Evolutionary conservation across 768 basidiomycete species (phyloP), one percentile per base, ranked within the genome.

Genomic region (Hydnomerulius pinastri): DNA sequence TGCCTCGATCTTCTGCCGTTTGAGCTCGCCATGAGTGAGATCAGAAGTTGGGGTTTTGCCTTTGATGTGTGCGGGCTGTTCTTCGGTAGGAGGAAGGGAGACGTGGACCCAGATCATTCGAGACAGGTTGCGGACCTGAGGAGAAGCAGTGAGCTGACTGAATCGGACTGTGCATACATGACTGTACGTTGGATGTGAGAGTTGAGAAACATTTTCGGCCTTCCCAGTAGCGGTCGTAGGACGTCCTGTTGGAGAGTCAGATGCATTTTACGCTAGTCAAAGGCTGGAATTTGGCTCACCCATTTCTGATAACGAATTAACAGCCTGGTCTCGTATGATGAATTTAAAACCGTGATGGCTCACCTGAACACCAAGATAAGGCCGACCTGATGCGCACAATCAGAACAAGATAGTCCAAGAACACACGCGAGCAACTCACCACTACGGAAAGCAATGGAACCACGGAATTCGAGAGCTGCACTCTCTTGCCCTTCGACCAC

Each of bases 381-480:
- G 57, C 92, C 94, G 44, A 95, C 90, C 89, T 91, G 40, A 5
- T 13, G 13, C 24, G 51, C 10, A 27, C 9, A 41, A 23, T 58
- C 49, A 50, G 27, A 44, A 33, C 33, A 28, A 20, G 25, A 23
- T 18, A 47, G 38, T 15, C 4, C 13, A 17, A 17, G n/a, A 11
- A 23, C 35, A 12, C 11, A 29, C 35, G 40, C 23, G 15, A 6
- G 9, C 20, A n/a, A 73, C 88, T 68, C 63, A 91, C 93, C 57
- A 96, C 94, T 11, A 97, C 90, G 10, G 91, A 90, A 27, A 96
- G 77, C 44, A 97, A 70, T 1, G 94, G 94, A 2, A 94, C 82
- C 48, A 96, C 86, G 21, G 90, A 85, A 67, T 92, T 95, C 17
- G 90, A 82, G 58, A 92, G 73, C 21, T 77, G 75, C 38, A 94